Percentiles rank a stretch among this genome's conserved stretches.
phyloP scores from a whole-genome alignment of 768 basidiomycete species.

The Lactifluus rugatus region DNA sequence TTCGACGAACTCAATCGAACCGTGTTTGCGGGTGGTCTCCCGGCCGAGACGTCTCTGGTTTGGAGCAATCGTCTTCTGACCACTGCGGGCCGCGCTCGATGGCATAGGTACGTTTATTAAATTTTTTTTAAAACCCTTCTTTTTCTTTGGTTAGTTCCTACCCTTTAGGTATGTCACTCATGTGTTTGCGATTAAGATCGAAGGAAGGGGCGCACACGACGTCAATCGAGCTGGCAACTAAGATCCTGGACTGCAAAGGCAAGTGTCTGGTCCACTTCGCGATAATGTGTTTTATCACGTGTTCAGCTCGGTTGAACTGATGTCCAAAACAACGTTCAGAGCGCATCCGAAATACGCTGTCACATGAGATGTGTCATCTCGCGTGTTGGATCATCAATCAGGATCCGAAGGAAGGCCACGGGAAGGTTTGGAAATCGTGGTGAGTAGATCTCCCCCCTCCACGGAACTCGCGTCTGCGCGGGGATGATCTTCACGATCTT shows the following conservation, averaged over 20 bases:
- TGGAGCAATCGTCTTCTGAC: conserved; percentile 20
- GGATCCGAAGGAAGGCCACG: conserved; percentile 63
- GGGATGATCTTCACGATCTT: neutral
- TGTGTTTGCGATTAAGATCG: conserved; percentile 29
- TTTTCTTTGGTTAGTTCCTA: neutral
- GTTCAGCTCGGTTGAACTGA: neutral
- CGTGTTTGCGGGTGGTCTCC: conserved; percentile 15
- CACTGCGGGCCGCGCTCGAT: conserved; percentile 19
- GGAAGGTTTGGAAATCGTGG: conserved; percentile 65
- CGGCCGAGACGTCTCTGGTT: conserved; percentile 7
- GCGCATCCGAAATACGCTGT: conserved; percentile 69
- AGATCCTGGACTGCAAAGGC: conserved; percentile 75
- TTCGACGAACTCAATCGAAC: conserved; percentile 17
- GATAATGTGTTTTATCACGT: neutral
- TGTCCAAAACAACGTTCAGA: conserved; percentile 33
- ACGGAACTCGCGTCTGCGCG: neutral
- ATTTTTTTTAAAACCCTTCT: neutral
- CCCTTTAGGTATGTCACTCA: neutral
- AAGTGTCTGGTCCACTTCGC: conserved; percentile 16
- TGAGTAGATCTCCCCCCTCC: conserved; percentile 24
- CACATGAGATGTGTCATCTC: conserved; percentile 90
- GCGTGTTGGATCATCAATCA: conserved; percentile 77
- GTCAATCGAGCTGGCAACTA: conserved; percentile 71
- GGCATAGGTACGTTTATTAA: conserved; percentile 12
- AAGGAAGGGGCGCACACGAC: conserved; percentile 48